Conservation (phyloP, 305 asterid species). For the Rubia tinctorum region DNA sequence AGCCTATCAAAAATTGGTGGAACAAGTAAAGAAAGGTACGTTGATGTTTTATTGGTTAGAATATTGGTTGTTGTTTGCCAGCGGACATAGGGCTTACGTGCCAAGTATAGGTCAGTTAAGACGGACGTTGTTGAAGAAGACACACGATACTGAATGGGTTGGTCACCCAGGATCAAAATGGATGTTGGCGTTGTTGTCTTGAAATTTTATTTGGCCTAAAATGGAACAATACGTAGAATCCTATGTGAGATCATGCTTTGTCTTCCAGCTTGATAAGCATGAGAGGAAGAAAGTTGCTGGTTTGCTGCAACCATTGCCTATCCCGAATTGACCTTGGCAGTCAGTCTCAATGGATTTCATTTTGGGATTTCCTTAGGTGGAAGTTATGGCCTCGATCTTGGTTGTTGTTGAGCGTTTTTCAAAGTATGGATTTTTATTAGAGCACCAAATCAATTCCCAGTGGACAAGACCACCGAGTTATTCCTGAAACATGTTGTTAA, state of each 20-base stretch:
- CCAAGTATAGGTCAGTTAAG: background rate
- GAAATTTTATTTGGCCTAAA: background rate
- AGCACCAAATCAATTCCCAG: background rate
- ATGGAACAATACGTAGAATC: too few species aligned
- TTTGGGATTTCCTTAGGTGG: background rate
- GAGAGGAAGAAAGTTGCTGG: background rate
- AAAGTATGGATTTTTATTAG: background rate
- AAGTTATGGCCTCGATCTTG: background rate
- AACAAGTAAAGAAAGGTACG: background rate
- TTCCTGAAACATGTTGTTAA: background rate
- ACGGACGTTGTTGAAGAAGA: background rate
- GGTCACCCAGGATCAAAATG: background rate
- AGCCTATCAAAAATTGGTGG: too few species aligned
- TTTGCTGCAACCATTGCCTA: background rate
- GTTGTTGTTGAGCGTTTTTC: background rate
- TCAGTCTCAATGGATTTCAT: too few species aligned
- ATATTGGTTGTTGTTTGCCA: background rate
- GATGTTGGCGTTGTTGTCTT: background rate
- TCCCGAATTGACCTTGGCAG: background rate
- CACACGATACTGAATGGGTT: background rate
- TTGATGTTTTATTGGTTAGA: background rate
- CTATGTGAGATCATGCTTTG: too few species aligned
- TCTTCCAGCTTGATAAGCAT: too few species aligned
- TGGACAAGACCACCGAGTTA: background rate
- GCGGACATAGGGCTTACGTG: background rate